A percentile compares a stretch with the other conserved stretches of the same genome.
These are phyloP conservation scores for Lactifluus hygrophoroides DNA, from an alignment of 768 basidiomycete species.

Conservation along the genomic window DNA sequence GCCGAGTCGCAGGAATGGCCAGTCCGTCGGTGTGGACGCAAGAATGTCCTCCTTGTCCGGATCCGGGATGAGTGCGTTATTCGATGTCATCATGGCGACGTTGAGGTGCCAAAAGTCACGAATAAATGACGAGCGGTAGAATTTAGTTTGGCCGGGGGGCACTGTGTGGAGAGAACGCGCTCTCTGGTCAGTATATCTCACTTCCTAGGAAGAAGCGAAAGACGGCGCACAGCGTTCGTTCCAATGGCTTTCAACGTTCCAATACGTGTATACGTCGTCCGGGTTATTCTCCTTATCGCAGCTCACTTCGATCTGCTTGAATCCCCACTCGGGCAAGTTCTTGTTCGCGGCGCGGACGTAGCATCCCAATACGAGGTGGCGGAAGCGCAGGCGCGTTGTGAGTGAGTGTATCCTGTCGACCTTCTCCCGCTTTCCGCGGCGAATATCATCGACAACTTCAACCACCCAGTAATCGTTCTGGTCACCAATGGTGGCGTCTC, in stretches of 20 bases:
- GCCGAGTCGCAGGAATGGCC: slow-evolving; percentile 87
- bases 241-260: slow-evolving; percentile 99
- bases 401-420: slow-evolving; percentile 75
- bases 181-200: background rate
- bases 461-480: slow-evolving; percentile 84
- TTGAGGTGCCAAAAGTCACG: slow-evolving; percentile 99
- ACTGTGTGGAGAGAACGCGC: slow-evolving; percentile 39
- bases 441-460: slow-evolving; percentile 88
- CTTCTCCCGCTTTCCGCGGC: slow-evolving; percentile 46
- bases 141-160: slow-evolving; percentile 71
- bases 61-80: slow-evolving; percentile 95
- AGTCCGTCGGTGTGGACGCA: slow-evolving; percentile 85
- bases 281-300: slow-evolving; percentile 86
- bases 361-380: slow-evolving; percentile 69
- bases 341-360: slow-evolving; percentile 87
- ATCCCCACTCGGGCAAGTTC: slow-evolving; percentile 94
- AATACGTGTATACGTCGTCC: slow-evolving; percentile 78
- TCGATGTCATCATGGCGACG: slow-evolving; percentile 99
- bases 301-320: slow-evolving; percentile 96
- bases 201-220: background rate
- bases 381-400: slow-evolving; percentile 83
- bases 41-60: slow-evolving; percentile 98
- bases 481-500: slow-evolving; percentile 85
- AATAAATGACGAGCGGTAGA: slow-evolving; percentile 86
- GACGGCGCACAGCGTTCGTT: slow-evolving; percentile 77